Percentiles rank a stretch among this genome's conserved stretches.
Conservation (phyloP, 768 basidiomycete species). For the Pleurotus sapidus region DNA sequence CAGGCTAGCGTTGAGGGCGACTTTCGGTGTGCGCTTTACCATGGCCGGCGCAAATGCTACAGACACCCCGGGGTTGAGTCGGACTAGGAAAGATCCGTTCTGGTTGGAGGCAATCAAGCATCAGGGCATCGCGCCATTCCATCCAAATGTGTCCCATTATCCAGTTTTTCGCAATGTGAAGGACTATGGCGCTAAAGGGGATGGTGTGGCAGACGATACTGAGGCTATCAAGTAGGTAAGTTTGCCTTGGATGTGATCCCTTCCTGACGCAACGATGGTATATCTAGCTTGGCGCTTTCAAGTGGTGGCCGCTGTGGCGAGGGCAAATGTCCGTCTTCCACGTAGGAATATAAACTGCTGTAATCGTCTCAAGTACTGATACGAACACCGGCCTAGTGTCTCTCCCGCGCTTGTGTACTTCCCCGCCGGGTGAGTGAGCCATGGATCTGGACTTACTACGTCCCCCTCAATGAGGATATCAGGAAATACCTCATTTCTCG, state of each 20-base stretch:
- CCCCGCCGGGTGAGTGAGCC: constrained; percentile 56
- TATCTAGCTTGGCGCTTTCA: constrained; percentile 57
- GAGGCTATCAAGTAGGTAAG: constrained; percentile 60
- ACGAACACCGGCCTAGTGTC: constrained; percentile 30
- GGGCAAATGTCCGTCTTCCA: constrained; percentile 56
- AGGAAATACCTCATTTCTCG: constrained; percentile 67
- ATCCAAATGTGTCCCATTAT: constrained; percentile 50
- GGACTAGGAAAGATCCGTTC: constrained; percentile 53
- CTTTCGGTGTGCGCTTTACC: background rate
- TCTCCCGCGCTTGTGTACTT: constrained; percentile 75
- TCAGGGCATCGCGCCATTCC: constrained; percentile 67
- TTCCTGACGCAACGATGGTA: background rate
- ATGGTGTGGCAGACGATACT: constrained; percentile 73
- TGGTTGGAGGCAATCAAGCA: constrained; percentile 73
- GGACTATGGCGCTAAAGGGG: constrained; percentile 41
- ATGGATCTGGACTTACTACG: no score
- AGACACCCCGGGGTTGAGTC: constrained; percentile 16
- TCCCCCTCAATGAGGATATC: background rate
- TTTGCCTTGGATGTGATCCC: background rate
- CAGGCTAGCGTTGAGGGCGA: background rate
- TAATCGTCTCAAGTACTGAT: background rate
- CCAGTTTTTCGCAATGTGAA: constrained; percentile 79
- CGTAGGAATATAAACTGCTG: constrained; percentile 31
- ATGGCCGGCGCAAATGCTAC: background rate
- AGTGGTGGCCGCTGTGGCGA: constrained; percentile 59